Conservation (phyloP, 2,329 filamentous ascomycete species). For the Zasmidium angulare region DNA sequence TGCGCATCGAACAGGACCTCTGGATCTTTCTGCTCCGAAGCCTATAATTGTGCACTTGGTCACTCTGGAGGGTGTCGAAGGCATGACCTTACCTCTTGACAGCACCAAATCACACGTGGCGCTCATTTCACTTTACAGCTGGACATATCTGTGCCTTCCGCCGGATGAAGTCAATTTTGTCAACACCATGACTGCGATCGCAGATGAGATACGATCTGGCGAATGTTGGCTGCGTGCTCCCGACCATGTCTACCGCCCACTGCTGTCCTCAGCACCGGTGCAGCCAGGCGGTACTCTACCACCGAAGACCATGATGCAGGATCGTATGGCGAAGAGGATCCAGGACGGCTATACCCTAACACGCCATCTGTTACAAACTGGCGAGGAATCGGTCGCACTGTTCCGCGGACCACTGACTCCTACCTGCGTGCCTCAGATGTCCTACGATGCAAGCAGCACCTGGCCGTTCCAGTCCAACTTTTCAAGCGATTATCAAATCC, state of each 20-base stretch:
- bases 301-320: no score
- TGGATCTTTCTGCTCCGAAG: neutral
- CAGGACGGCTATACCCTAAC: constrained; percentile 4
- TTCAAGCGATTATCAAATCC: neutral
- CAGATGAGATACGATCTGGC: neutral
- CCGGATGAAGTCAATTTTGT: constrained; percentile 3
- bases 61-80: neutral
- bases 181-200: constrained; percentile 2
- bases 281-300: no score
- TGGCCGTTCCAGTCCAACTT: neutral
- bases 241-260: no score
- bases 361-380: constrained; percentile 4
- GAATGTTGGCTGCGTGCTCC: constrained; percentile 9
- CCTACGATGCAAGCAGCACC: neutral
- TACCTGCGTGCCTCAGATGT: neutral
- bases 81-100: neutral
- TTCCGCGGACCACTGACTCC: neutral
- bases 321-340: constrained; percentile 1
- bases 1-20: neutral
- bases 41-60: neutral
- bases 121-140: neutral
- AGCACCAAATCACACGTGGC: neutral
- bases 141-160: constrained; percentile 4
- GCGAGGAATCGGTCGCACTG: neutral
- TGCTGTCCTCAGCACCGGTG: no score